Evolutionary conservation across 1,139 yeast genomes (phyloP).

Genomic region (Pichia sp.): DNA sequence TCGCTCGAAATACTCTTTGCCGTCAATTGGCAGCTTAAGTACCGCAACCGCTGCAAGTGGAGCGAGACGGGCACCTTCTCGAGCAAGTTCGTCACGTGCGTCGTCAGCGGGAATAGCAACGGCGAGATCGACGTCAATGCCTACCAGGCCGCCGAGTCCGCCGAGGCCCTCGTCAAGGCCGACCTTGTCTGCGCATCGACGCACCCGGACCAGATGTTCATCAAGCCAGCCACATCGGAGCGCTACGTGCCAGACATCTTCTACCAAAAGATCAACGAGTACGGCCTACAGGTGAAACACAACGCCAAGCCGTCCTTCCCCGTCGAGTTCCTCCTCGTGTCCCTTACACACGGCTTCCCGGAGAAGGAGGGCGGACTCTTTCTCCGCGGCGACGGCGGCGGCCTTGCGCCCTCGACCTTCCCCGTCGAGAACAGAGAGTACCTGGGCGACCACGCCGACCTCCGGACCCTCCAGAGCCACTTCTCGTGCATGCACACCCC

Average conservation of each 20-base stretch:
- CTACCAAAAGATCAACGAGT: slow-evolving; percentile 80
- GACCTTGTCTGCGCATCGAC: slow-evolving; percentile 84
- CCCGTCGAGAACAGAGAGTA: slow-evolving; percentile 76
- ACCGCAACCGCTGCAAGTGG: slow-evolving; percentile 66
- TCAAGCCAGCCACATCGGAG: slow-evolving; percentile 64
- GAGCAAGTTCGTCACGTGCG: slow-evolving; percentile 91
- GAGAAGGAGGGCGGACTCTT: slow-evolving; percentile 39
- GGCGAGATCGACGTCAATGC: slow-evolving; percentile 90
- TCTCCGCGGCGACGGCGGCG: not conserved
- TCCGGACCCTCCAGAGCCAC: not conserved
- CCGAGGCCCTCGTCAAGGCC: slow-evolving; percentile 84
- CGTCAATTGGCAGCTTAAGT: slow-evolving; percentile 63
- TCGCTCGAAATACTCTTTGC: slow-evolving; percentile 83
- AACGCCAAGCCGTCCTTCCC: slow-evolving; percentile 97
- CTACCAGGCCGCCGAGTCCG: slow-evolving; percentile 83
- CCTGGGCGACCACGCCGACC: slow-evolving; percentile 42
- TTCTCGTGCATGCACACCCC: not conserved
- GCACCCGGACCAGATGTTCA: slow-evolving; percentile 82
- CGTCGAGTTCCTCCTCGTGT: slow-evolving; percentile 82
- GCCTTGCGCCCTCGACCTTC: slow-evolving; percentile 34
- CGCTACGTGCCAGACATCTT: slow-evolving; percentile 94
- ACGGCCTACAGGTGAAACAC: slow-evolving; percentile 77
- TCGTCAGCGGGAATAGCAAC: slow-evolving; percentile 75
- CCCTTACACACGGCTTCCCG: slow-evolving; percentile 92
- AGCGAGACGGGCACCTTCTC: slow-evolving; percentile 64